Evolutionary conservation across 192 early-diverging fungal species (phyloP).

Genomic region (Gonapodya sp.): DNA sequence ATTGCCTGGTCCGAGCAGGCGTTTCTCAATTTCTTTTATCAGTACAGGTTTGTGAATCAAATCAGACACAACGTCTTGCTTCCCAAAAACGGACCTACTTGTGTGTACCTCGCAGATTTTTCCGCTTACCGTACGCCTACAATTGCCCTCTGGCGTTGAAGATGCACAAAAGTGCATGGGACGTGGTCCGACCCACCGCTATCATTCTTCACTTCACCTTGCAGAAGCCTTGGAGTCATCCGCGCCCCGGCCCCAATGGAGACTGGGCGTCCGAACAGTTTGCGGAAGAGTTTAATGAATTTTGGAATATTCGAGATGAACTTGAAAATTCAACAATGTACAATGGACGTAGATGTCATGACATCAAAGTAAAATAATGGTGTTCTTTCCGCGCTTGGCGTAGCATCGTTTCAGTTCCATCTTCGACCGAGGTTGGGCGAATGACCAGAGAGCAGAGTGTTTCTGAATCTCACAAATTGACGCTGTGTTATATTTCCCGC

Average conservation of each 20-base stretch:
- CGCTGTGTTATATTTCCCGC: no score
- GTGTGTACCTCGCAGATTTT: background rate
- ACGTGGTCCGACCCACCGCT: background rate
- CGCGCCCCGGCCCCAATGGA: background rate
- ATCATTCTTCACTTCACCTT: background rate
- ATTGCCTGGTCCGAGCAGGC: background rate
- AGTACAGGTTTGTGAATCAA: background rate
- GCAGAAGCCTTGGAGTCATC: background rate
- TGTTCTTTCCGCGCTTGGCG: no score
- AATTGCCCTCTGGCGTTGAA: background rate
- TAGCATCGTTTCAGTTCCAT: no score
- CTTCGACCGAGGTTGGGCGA: no score
- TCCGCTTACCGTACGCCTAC: background rate
- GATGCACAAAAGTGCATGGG: background rate
- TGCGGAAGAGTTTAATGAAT: background rate
- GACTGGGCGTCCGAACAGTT: background rate
- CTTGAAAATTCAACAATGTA: background rate
- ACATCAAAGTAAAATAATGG: no score
- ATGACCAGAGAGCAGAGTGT: no score
- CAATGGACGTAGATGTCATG: no score
- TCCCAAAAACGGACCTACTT: background rate
- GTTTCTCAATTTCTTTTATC: background rate
- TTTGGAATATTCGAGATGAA: background rate
- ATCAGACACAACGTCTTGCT: no score
- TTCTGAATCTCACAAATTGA: no score